Evolutionary conservation across 75 land plant genomes (phyloP), one percentile per base, ranked within the genome.

Genomic region (Gnetum montanum): DNA sequence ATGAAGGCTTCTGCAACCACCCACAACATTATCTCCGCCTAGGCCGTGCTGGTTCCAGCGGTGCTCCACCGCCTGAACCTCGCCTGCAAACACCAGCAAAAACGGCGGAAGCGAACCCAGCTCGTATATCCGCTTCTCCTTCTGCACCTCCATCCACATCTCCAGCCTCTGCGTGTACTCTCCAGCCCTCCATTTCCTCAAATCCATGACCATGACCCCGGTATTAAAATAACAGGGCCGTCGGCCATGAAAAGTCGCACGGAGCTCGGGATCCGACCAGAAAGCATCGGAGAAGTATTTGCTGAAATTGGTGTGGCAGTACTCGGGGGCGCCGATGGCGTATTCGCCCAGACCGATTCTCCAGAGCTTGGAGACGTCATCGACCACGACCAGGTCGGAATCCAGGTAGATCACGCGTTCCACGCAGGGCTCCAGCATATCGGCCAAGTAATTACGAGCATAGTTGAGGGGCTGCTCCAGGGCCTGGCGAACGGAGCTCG

Each of bases 81-180:
- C 26, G 10, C 88, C 88, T 18, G 76, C 88, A 61, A 84, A 84
- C 18, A 84, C 84, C 35, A 84, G 74, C 68, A 84, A 51, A 46
- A 84, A 84, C 10, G 88, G 88, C 2, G 88, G 84, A 50, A 88
- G 68, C 7, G 88, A 84, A 3, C 94, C 94, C 15, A 88, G 66
- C 53, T 88, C 88, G 58, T 88, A 88, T 54, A 84, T 84, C 66
- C 83, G 61, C 67, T 62, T 75, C 64, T 79, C 46, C 62, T 80
- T 88, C 63, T 83, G 88, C 11, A 88, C 56, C 62, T 80, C 94
- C 93, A 88, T 88, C 93, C 93, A 88, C 16, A 67, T 71, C 46
- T 70, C 78, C 25, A 86, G 71, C 59, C 51, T 61, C 18, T 35
- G 43, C 1, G 83, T 77, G 68, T 64, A 87, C 2, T 57, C 77